These are phyloP conservation scores for Chiua virens DNA, from an alignment of 768 basidiomycete species.

Conservation along the genomic window DNA sequence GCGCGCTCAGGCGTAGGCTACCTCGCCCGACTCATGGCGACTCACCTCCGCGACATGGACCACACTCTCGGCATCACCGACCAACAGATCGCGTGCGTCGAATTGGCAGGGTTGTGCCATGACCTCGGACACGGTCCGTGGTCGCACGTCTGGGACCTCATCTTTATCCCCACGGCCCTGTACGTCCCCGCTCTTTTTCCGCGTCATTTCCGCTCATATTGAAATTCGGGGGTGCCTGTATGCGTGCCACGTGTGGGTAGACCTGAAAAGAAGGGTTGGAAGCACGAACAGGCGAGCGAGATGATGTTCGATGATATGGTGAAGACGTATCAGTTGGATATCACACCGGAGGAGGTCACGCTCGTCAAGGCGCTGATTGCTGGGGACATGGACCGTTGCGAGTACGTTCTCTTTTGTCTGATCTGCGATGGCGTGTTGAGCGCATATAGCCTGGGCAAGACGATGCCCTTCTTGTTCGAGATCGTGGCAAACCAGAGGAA, in stretches of 20 bases:
- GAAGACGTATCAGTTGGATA: slow-evolving; percentile 49
- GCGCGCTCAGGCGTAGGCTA: slow-evolving; percentile 62
- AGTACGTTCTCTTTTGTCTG: slow-evolving; percentile 38
- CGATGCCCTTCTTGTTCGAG: slow-evolving; percentile 77
- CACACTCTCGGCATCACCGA: slow-evolving; percentile 63
- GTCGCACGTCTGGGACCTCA: slow-evolving; percentile 80
- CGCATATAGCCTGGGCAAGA: slow-evolving; percentile 31
- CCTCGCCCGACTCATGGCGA: slow-evolving; percentile 64
- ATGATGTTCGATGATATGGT: slow-evolving; percentile 80
- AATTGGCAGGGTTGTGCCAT: slow-evolving; percentile 80
- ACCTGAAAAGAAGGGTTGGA: slow-evolving; percentile 50
- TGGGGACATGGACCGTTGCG: slow-evolving; percentile 53
- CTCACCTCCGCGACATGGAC: slow-evolving; percentile 56
- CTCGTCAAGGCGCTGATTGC: slow-evolving; percentile 81
- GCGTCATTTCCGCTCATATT: no score
- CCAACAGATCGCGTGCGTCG: slow-evolving; percentile 74
- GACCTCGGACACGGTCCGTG: slow-evolving; percentile 87
- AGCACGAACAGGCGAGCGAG: slow-evolving; percentile 76
- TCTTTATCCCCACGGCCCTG: slow-evolving; percentile 69
- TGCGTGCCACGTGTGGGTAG: slow-evolving; percentile 30
- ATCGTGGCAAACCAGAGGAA: slow-evolving; percentile 83
- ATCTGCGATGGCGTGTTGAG: not conserved
- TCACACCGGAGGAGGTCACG: slow-evolving; percentile 47
- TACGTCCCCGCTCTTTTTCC: slow-evolving; percentile 33
- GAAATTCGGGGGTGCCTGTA: not conserved